Conservation (phyloP, 257 asterid genomes). For the Solanum peruvianum region DNA sequence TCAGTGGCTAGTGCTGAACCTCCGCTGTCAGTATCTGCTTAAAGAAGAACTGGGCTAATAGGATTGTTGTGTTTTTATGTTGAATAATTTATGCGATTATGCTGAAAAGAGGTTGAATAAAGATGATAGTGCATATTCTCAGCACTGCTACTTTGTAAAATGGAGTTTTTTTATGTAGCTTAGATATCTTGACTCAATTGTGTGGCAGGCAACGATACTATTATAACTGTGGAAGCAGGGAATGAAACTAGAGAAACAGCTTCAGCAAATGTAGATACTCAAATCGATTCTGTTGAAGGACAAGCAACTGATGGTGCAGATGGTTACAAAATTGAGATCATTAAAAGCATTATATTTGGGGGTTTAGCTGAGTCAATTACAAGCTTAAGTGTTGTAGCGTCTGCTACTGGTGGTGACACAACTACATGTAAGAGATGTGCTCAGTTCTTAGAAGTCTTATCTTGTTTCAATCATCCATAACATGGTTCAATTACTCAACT, state of each 20-base stretch:
- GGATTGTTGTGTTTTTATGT: neutral
- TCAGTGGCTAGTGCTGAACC: neutral
- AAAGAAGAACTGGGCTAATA: neutral
- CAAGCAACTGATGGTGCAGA: slow-evolving; percentile 23
- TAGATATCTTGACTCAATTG: neutral
- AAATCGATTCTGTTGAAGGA: slow-evolving; percentile 3
- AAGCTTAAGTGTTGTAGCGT: slow-evolving; percentile 62
- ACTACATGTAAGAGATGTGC: slow-evolving; percentile 49
- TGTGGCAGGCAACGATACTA: slow-evolving; percentile 49
- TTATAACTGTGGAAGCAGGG: slow-evolving; percentile 39
- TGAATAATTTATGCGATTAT: neutral
- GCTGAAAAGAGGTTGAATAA: neutral
- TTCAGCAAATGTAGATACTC: slow-evolving; percentile 17
- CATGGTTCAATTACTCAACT: neutral
- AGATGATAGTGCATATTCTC: neutral
- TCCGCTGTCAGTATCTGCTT: neutral
- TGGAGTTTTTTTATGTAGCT: neutral
- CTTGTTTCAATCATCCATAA: neutral
- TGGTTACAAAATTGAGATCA: slow-evolving; percentile 41
- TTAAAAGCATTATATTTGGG: slow-evolving; percentile 71
- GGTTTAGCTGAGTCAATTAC: slow-evolving; percentile 66
- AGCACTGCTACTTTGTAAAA: neutral
- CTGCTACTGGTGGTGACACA: slow-evolving; percentile 76
- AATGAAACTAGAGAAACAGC: slow-evolving; percentile 7
- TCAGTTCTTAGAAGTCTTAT: neutral